Conservation (phyloP, 805 yeast genomes). For the Jamesozyma piceae region DNA sequence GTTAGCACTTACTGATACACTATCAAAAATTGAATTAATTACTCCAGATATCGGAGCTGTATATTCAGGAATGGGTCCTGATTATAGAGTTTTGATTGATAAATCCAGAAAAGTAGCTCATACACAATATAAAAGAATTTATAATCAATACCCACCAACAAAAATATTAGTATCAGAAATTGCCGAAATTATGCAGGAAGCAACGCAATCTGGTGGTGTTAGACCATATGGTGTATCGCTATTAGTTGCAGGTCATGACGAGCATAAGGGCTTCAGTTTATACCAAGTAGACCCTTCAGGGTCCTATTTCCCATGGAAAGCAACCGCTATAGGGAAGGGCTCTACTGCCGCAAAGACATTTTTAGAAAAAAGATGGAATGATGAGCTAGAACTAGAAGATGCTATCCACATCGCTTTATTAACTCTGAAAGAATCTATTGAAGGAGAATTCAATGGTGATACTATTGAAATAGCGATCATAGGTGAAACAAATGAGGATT, state of each 20-base stretch:
- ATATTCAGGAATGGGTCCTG: conserved; percentile 98
- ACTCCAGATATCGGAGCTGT: conserved; percentile 97
- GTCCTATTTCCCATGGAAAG: conserved; percentile 97
- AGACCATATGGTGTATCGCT: conserved; percentile 97
- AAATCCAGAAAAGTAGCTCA: conserved; percentile 90
- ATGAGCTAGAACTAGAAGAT: conserved; percentile 92
- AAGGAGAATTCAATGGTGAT: conserved; percentile 95
- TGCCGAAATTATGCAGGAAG: conserved; percentile 95
- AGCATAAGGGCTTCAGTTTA: conserved; percentile 59
- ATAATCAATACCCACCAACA: conserved; percentile 96
- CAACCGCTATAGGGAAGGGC: conserved; percentile 97
- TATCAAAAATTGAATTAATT: conserved; percentile 68
- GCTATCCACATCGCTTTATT: conserved; percentile 93
- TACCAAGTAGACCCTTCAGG: conserved; percentile 99
- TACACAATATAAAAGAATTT: conserved; percentile 82
- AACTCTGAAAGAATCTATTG: conserved; percentile 91
- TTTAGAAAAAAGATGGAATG: conserved; percentile 96
- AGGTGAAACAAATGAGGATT: conserved; percentile 70
- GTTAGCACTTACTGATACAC: conserved; percentile 62
- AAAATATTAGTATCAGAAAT: conserved; percentile 87
- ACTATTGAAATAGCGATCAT: conserved; percentile 87
- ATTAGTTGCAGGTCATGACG: conserved; percentile 90
- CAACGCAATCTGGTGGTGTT: conserved; percentile 98
- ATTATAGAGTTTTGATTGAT: conserved; percentile 88
- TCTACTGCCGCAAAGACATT: conserved; percentile 95